phyloP scores from a whole-genome alignment of 257 asterid genomes.

The Solanum etuberosum region DNA sequence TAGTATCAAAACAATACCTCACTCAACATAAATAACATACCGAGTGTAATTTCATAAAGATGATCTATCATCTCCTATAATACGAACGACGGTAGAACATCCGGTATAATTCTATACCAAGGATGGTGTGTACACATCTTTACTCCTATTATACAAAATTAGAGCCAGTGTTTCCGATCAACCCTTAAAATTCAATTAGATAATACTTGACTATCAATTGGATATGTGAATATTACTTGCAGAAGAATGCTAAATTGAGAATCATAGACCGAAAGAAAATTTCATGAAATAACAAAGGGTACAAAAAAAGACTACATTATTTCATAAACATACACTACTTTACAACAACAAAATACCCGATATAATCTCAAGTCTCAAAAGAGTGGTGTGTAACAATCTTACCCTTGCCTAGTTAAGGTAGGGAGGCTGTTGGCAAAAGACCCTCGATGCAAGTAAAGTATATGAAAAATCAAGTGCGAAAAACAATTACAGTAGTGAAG shows the following conservation, averaged over 20 bases:
- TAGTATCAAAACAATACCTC: neutral
- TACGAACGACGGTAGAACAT: no score
- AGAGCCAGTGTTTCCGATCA: neutral
- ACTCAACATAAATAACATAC: neutral
- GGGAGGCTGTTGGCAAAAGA: no score
- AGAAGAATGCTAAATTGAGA: neutral
- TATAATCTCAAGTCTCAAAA: neutral
- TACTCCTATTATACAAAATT: neutral
- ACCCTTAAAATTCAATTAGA: neutral
- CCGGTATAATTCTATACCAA: neutral
- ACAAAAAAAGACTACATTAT: neutral
- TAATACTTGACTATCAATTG: neutral
- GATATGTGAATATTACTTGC: neutral
- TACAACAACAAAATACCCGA: neutral
- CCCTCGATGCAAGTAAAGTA: neutral
- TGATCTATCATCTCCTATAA: no score
- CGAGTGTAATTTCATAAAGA: neutral
- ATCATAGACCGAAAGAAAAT: neutral
- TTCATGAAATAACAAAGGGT: neutral
- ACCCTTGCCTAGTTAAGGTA: neutral
- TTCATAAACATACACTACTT: neutral
- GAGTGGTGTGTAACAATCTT: neutral
- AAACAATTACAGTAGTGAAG: neutral
- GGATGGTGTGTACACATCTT: no score
- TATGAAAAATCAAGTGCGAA: neutral